A percentile compares a stretch with the other conserved stretches of the same genome.
Conservation (phyloP, 495 filamentous ascomycete genomes). For the Aspergillus heteromorphus region DNA sequence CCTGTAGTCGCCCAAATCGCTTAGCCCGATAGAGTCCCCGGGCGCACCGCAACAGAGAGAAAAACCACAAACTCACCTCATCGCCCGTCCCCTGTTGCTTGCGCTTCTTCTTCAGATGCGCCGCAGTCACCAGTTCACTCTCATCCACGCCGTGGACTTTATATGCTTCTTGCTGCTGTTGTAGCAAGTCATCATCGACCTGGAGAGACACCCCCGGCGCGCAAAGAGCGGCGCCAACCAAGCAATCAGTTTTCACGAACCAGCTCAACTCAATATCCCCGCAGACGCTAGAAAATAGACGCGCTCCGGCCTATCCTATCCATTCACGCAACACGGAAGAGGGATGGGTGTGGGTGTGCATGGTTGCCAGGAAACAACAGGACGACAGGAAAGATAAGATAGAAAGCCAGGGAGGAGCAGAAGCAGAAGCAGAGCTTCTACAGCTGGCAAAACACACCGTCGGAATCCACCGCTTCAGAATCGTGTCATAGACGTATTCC, state of each 20-base stretch:
- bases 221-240: constrained; percentile 26
- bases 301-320: constrained; percentile 10
- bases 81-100: constrained; percentile 55
- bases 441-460: constrained; percentile 43
- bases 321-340: constrained; percentile 3
- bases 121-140: constrained; percentile 44
- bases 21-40: not conserved
- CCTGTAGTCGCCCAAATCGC: constrained; percentile 12
- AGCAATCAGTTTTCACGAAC: constrained; percentile 30
- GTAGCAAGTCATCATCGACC: constrained; percentile 74
- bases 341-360: not conserved
- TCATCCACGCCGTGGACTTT: constrained; percentile 63
- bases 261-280: constrained; percentile 21
- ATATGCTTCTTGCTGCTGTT: constrained; percentile 73
- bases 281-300: constrained; percentile 13
- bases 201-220: constrained; percentile 33
- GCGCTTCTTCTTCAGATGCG: constrained; percentile 66
- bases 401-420: not conserved
- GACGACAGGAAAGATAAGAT: not conserved
- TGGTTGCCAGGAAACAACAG: too few relatives aligned
- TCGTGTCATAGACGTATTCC: constrained; percentile 77
- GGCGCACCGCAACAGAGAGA: not conserved
- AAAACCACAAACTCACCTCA: constrained; percentile 44
- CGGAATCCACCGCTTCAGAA: constrained; percentile 72
- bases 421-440: not conserved